A percentile compares a stretch with the other conserved stretches of the same genome.
phyloP scores from a whole-genome alignment of 2,329 filamentous ascomycete species.

The Cytospora mali region DNA sequence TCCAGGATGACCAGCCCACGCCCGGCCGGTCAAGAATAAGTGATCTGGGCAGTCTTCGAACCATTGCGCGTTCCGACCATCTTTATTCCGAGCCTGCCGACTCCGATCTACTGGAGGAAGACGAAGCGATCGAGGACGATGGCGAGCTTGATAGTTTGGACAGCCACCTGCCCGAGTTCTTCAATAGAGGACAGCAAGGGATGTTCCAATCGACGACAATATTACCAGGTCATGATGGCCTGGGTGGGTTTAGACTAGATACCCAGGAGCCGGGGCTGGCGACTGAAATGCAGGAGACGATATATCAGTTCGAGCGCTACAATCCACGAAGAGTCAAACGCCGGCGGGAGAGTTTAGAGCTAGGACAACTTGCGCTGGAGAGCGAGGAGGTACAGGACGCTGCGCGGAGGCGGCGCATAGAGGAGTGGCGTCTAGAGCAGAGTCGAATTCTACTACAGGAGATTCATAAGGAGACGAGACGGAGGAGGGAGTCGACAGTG shows the following conservation, averaged over 20 bases:
- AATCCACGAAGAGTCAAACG: constrained; percentile 70
- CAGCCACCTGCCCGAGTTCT: constrained; percentile 85
- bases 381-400: constrained; percentile 62
- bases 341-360: constrained; percentile 55
- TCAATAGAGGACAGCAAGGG: constrained; percentile 43
- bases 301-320: constrained; percentile 87
- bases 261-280: constrained; percentile 52
- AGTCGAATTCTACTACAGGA: constrained; percentile 83
- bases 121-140: constrained; percentile 59
- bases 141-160: constrained; percentile 90
- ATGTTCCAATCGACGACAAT: constrained; percentile 62
- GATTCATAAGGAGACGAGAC: constrained; percentile 80
- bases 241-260: constrained; percentile 79
- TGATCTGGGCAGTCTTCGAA: constrained; percentile 78
- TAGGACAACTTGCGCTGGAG: constrained; percentile 54
- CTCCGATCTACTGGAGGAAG: constrained; percentile 41
- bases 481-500: constrained; percentile 65
- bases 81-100: constrained; percentile 30
- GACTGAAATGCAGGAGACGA: constrained; percentile 72
- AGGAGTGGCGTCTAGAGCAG: constrained; percentile 90
- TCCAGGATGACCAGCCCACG: constrained; percentile 65
- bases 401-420: constrained; percentile 82
- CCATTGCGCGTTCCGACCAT: constrained; percentile 61
- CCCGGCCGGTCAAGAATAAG: constrained; percentile 73
- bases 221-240: constrained; percentile 88